phyloP scores from a whole-genome alignment of 208 protist species.

The Trypanosoma scelopori region DNA sequence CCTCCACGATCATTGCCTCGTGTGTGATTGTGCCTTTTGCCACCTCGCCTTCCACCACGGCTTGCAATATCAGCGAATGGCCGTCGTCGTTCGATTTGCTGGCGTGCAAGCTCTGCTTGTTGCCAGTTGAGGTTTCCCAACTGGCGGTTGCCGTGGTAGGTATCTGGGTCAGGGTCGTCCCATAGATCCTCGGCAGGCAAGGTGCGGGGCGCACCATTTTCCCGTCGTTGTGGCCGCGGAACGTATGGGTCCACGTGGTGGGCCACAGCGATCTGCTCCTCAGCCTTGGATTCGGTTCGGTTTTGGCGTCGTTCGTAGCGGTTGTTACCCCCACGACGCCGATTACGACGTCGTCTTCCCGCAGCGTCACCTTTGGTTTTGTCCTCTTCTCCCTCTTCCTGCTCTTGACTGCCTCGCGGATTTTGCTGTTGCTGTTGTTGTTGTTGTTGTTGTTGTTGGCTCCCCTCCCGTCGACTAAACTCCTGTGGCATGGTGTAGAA shows the following conservation, averaged over 20 bases:
- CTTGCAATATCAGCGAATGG: conserved; percentile 13
- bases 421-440: conserved; percentile 12
- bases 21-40: conserved; percentile 8
- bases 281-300: conserved; percentile 12
- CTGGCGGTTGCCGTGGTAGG: conserved; percentile 66
- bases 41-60: conserved; percentile 20
- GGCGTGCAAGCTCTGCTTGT: conserved; percentile 49
- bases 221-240: conserved; percentile 7
- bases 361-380: conserved; percentile 22
- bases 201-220: conserved; percentile 9
- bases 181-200: conserved; percentile 48
- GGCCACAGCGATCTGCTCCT: conserved; percentile 1
- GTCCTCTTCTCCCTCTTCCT: conserved; percentile 16
- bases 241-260: conserved; percentile 11
- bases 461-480: conserved; percentile 22
- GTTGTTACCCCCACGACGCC: conserved; percentile 27
- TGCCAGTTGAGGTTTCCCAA: conserved; percentile 77
- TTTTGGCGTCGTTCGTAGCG: conserved; percentile 41
- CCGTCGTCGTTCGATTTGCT: conserved; percentile 23
- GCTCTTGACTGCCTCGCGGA: conserved; percentile 20
- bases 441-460: conserved; percentile 6
- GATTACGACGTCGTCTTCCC: conserved; percentile 18
- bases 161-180: conserved; percentile 79
- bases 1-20: conserved; percentile 12
- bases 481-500: conserved; percentile 22